Base-by-base conservation (phyloP, 805 yeast genomes). In the Kuraishia piskuri region DNA sequence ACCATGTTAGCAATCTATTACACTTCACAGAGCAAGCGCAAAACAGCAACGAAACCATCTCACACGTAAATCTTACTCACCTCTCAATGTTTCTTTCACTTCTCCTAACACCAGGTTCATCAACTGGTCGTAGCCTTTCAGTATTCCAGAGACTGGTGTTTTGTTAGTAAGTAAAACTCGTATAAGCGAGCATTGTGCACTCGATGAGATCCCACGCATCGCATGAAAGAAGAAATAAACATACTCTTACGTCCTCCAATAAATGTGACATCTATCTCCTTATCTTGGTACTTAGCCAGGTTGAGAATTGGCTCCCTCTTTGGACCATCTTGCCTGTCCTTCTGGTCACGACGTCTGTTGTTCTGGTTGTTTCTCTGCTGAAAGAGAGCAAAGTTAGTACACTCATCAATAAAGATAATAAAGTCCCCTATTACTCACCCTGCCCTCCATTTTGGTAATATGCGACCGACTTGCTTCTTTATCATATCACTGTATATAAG, bases 301-400 rank as follows among this genome's bases (percentile, higher is more conserved):
- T 91, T 90, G 53, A 90, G 74, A 55, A 91, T 88, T 22, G 96
- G 95, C 57, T 91, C 97, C 69, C 90, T 86, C 73, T 87, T 88
- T 40, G 97, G 98, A 14, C 90, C 83, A 59, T 84, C 90, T 59
- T 75, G 64, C 55, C 68, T 59, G 44, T 24, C 50, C 52, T 44
- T 49, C 36, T 48, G 48, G 36, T 36, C 48, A 31, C 40, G 40
- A 12, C 40, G 40, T 22, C 25, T 48, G 47, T 48, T 59, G 61
- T 45, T 57, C 54, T 51, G 56, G 56, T 36, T 52, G 57, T 40
- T 36, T 53, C 52, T 46, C 51, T 56, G 52, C 56, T 54, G 46
- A 45, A 45, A 3, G 17, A 31, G 14, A n/a, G 17, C n/a, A n/a
- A n/a, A 46, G 24, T 46, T 45, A 20, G 48, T 50, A 31, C 46